Evolutionary conservation across 148 eudicot species (phyloP), one percentile per base, ranked within the genome.

Genomic region (Beta vulgaris): DNA sequence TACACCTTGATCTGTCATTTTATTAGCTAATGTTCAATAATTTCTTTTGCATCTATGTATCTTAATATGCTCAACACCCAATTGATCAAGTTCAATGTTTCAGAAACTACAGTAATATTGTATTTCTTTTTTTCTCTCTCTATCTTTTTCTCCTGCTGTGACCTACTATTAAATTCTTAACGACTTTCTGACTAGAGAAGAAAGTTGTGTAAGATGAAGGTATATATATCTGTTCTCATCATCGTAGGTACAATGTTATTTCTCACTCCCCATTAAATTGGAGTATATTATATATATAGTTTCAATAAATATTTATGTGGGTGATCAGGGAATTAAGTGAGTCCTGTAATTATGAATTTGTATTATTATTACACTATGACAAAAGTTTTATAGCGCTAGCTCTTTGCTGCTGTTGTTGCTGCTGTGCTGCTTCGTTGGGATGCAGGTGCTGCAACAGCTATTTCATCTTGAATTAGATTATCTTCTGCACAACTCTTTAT

Each of bases 351-450:
- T 58, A 9, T n/a, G n/a, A n/a, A 16, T 36, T 36, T 35, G 25
- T 57, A 31, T 10, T 59, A 59, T 8, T n/a, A 59, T 16, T 29
- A 72, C 39, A 58, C n/a, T 34, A 58, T 73, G 76, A 9, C 57
- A 61, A 26, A 34, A 18, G 7, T 63, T 73, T n/a, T 73, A 59
- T 29, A 43, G 67, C n/a, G n/a, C n/a, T n/a, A n/a, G n/a, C n/a
- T n/a, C n/a, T n/a, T n/a, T n/a, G n/a, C n/a, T n/a, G 57, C 31
- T 42, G 61, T 75, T 76, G 73, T 58, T 25, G 77, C 42, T 69
- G 55, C 63, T 74, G 83, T 79, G 74, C 83, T 82, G 87, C 87
- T 80, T 64, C 39, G 77, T 48, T 73, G 77, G 82, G 81, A 77
- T 23, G 77, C 86, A 82, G 82, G 68, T 75, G 74, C 77, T 73